phyloP scores from a whole-genome alignment of 2,329 filamentous ascomycete genomes.

The Monilinia aucupariae region DNA sequence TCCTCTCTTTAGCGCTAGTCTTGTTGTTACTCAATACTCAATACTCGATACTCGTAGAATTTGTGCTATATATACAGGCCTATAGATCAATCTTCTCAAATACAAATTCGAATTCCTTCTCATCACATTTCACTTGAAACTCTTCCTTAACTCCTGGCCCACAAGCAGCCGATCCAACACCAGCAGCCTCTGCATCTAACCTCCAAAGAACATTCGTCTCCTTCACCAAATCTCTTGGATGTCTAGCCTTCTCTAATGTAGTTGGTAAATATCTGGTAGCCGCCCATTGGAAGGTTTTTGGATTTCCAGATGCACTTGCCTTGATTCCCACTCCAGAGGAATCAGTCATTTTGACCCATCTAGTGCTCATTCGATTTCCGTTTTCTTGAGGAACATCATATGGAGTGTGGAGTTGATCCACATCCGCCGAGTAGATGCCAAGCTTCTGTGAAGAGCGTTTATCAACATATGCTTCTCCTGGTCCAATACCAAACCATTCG shows the following conservation, averaged over 20 bases:
- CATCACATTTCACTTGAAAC: constrained; percentile 15
- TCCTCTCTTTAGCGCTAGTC: too few species aligned
- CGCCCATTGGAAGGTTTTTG: constrained; percentile 39
- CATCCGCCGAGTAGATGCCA: constrained; percentile 45
- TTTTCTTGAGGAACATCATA: constrained; percentile 60
- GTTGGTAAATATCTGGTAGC: constrained; percentile 44
- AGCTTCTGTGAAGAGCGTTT: constrained; percentile 56
- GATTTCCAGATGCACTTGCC: constrained; percentile 23
- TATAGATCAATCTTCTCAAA: constrained; percentile 16
- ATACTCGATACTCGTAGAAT: background rate
- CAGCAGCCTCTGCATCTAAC: constrained; percentile 41
- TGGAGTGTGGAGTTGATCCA: constrained; percentile 50
- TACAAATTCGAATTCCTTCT: constrained; percentile 14
- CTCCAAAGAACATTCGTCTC: constrained; percentile 41
- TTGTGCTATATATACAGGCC: background rate
- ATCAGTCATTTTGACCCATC: constrained; percentile 15
- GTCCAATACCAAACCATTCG: constrained; percentile 62
- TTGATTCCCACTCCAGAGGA: background rate
- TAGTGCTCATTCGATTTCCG: constrained; percentile 21
- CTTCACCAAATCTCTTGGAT: constrained; percentile 56
- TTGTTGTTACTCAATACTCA: too few species aligned
- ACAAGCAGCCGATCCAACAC: constrained; percentile 46
- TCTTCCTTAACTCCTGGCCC: constrained; percentile 31
- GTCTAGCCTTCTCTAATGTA: constrained; percentile 52
- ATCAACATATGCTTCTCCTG: constrained; percentile 61